Percentiles rank a stretch among this genome's conserved stretches.
These are phyloP conservation scores for Brassica carinata DNA, from an alignment of 345 rosid genomes.

Conservation along the genomic window DNA sequence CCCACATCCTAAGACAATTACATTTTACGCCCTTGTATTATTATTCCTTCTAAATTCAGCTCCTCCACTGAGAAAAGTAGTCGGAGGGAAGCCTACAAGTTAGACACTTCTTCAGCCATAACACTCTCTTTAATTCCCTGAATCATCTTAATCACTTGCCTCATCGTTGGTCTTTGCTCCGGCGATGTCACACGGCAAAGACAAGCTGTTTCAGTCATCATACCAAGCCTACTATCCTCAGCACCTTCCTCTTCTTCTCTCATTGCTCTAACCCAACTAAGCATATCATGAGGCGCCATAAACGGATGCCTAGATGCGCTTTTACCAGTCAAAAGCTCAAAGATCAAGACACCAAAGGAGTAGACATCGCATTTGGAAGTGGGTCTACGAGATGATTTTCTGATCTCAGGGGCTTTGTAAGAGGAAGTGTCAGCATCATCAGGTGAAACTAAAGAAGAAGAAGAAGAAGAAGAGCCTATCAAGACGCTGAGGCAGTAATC, in stretches of 20 bases:
- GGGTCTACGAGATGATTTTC: slow-evolving; percentile 56
- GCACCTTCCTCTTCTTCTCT: too few relatives aligned
- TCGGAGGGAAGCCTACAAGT: slow-evolving; percentile 1
- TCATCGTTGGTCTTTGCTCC: slow-evolving; percentile 84
- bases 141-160: slow-evolving; percentile 86
- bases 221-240: slow-evolving; percentile 10
- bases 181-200: slow-evolving; percentile 81
- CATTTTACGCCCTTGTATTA: slow-evolving; percentile 3
- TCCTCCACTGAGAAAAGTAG: slow-evolving; percentile 12
- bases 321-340: slow-evolving; percentile 85
- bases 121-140: slow-evolving; percentile 75
- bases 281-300: too few relatives aligned
- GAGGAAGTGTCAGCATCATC: slow-evolving; percentile 71
- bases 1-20: slow-evolving; percentile 26
- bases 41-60: not conserved
- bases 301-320: slow-evolving; percentile 63
- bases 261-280: too few relatives aligned
- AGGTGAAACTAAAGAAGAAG: slow-evolving; percentile 41
- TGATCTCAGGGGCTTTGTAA: slow-evolving; percentile 76
- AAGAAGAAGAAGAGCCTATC: slow-evolving; percentile 51
- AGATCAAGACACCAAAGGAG: slow-evolving; percentile 74
- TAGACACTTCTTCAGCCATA: slow-evolving; percentile 27
- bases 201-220: slow-evolving; percentile 85
- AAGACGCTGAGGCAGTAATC: slow-evolving; percentile 78
- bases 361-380: slow-evolving; percentile 83